Evolutionary conservation across 1,139 yeast genomes (phyloP).

Genomic region (Kodamaea fungicola): DNA sequence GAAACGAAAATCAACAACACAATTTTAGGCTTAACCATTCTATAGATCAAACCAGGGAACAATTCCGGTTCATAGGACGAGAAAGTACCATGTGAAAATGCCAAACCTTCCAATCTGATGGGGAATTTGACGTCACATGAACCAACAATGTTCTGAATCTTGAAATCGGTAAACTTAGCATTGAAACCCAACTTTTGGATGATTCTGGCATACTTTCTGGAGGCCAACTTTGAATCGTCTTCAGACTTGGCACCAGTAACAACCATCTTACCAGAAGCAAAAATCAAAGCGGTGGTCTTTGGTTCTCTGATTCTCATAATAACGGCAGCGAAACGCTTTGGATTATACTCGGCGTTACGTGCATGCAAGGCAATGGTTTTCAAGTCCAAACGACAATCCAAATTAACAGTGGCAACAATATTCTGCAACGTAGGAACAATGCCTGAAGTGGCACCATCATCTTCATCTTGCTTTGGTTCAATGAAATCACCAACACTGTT

Average conservation of each 20-base stretch:
- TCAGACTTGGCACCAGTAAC: slow-evolving; percentile 99
- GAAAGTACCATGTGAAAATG: slow-evolving; percentile 98
- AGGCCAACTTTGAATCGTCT: slow-evolving; percentile 95
- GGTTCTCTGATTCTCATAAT: slow-evolving; percentile 99
- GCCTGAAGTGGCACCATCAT: slow-evolving; percentile 78
- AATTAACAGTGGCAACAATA: slow-evolving; percentile 95
- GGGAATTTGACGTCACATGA: slow-evolving; percentile 98
- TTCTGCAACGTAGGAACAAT: slow-evolving; percentile 95
- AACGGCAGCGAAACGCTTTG: slow-evolving; percentile 98
- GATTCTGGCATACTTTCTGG: slow-evolving; percentile 95
- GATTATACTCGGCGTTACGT: slow-evolving; percentile 98
- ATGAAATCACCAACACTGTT: slow-evolving; percentile 23
- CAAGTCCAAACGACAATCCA: slow-evolving; percentile 92
- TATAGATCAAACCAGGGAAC: slow-evolving; percentile 96
- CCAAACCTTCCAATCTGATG: slow-evolving; percentile 93
- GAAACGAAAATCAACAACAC: slow-evolving; percentile 93
- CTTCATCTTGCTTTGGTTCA: slow-evolving; percentile 48
- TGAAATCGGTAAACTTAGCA: slow-evolving; percentile 93
- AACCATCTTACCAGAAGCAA: slow-evolving; percentile 99
- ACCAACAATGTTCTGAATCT: slow-evolving; percentile 98
- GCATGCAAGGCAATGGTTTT: slow-evolving; percentile 98
- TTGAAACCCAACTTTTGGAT: slow-evolving; percentile 97
- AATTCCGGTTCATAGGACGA: slow-evolving; percentile 97
- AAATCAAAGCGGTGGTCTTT: slow-evolving; percentile 94
- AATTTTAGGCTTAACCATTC: slow-evolving; percentile 99